phyloP scores from a whole-genome alignment of 768 basidiomycete species.

The Suillus ampliporus region DNA sequence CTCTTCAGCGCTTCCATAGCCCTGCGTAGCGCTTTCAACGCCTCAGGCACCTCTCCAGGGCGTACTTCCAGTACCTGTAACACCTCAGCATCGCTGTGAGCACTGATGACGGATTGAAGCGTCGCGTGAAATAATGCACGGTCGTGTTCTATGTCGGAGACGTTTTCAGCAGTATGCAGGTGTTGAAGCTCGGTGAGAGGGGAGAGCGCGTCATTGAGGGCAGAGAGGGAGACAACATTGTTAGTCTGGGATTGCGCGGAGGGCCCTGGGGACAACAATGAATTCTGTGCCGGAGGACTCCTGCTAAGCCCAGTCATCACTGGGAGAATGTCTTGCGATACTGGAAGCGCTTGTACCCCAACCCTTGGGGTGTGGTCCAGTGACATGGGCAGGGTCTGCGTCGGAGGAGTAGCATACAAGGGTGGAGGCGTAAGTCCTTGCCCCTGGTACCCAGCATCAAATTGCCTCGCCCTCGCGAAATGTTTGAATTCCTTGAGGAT shows the following conservation, averaged over 20 bases:
- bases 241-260: not conserved
- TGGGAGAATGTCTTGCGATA: not conserved
- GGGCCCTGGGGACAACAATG: not conserved
- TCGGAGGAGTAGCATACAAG: not conserved
- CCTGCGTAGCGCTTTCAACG: not conserved
- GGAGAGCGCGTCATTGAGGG: not conserved
- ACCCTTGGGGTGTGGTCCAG: not conserved
- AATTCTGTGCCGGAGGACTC: not conserved
- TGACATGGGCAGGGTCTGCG: too few species aligned
- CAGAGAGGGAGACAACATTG: not conserved
- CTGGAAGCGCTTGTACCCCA: not conserved
- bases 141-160: not conserved
- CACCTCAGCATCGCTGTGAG: not conserved
- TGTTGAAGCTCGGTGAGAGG: not conserved
- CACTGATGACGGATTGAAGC: not conserved
- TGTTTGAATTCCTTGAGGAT: not conserved
- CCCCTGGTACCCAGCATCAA: not conserved
- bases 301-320: not conserved
- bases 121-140: not conserved
- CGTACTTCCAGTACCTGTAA: not conserved
- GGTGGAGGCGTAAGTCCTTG: not conserved
- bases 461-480: not conserved
- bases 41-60: not conserved
- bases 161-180: not conserved
- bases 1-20: not conserved